phyloP scores from a whole-genome alignment of 2,329 filamentous ascomycete genomes.

The Stachybotrys chartarum region DNA sequence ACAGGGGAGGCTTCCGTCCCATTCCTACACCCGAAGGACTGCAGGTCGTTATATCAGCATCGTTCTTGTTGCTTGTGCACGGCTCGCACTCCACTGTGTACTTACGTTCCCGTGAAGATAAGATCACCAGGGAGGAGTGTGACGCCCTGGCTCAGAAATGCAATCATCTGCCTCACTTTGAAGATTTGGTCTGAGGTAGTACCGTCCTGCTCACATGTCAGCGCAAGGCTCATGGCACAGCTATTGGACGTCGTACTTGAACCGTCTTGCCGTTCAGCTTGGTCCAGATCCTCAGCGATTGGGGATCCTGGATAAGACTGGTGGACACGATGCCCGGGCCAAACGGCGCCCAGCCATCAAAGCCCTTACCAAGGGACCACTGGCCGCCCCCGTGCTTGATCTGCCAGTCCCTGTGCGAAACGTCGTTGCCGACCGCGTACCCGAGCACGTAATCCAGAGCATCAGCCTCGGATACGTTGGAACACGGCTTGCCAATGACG shows the following conservation, averaged over 20 bases:
- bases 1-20: constrained; percentile 58
- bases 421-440: constrained; percentile 69
- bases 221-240: neutral
- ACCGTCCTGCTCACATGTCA: constrained; percentile 30
- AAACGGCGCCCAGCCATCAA: constrained; percentile 69
- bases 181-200: constrained; percentile 59
- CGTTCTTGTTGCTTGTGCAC: neutral
- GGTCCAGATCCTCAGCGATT: constrained; percentile 48
- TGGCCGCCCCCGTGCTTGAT: constrained; percentile 60
- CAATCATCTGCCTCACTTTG: constrained; percentile 49
- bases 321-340: constrained; percentile 63
- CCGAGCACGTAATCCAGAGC: constrained; percentile 69
- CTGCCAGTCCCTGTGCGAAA: constrained; percentile 76
- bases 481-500: constrained; percentile 61
- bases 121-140: constrained; percentile 57
- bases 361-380: constrained; percentile 67
- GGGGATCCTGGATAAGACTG: constrained; percentile 48
- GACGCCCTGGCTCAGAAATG: constrained; percentile 53
- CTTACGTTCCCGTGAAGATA: constrained; percentile 59
- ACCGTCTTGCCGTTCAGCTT: constrained; percentile 52
- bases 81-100: constrained; percentile 7
- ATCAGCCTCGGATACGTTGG: constrained; percentile 55
- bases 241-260: constrained; percentile 31
- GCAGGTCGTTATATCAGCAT: constrained; percentile 1
- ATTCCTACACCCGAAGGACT: constrained; percentile 65